Evolutionary conservation across 2,329 filamentous ascomycete genomes (phyloP), one percentile per base, ranked within the genome.

Genomic region (Claviceps paspali): DNA sequence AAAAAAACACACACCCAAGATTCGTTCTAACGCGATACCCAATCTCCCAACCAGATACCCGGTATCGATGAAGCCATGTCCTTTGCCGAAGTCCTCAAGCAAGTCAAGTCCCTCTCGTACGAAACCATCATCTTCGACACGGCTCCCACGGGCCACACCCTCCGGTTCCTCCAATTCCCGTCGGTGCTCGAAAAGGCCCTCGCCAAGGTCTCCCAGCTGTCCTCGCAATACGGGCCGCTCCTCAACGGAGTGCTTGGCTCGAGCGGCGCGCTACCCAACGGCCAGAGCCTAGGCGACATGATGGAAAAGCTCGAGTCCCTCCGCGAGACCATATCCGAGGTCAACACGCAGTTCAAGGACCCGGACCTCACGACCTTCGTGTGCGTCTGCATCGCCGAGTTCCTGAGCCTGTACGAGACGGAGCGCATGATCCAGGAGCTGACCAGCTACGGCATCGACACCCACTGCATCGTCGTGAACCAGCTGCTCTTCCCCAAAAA

Each of bases 21-120:
- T n/a, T n/a, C n/a, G n/a, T n/a, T n/a, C n/a, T n/a, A n/a, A n/a
- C n/a, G n/a, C n/a, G n/a, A n/a, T n/a, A n/a, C n/a, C n/a, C n/a
- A n/a, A n/a, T n/a, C n/a, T n/a, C n/a, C n/a, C n/a, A n/a, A n/a
- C 3, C 19, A 93, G 84, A 98, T 98, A 44, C 91, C 91, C 14
- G 91, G 91, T 63, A 93, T 98, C 44, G 91, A 98, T 57, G 91
- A 98, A 63, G 91, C 91, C 59, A 98, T 98, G 91, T 95, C 87
- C 40, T 98, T 98, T 56, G 91, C 91, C 57, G 91, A 98, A 66
- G 91, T 98, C 46, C 73, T 98, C 53, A 98, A 98, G 64, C 91
- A 98, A 63, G 91, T 98, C 65, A 96, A 96, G 65, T 93, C 85
- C 29, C 82, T 96, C 56, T 93, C 86, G 35, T 98, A 98, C 73